Base-by-base conservation (phyloP, 495 filamentous ascomycete genomes). In the Darksidea phi region DNA sequence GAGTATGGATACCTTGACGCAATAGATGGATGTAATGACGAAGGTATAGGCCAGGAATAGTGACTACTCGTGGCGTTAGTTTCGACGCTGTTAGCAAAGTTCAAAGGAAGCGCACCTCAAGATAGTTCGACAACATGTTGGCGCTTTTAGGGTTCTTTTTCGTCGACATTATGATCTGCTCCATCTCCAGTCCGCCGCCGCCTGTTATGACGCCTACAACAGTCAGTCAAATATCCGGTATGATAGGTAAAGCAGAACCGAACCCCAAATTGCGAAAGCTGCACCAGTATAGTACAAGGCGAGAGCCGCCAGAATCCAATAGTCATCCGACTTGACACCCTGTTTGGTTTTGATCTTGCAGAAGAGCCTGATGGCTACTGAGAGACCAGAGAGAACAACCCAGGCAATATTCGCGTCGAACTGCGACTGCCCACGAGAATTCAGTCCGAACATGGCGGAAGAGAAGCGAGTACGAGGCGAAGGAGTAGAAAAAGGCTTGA, bases 1-100 rank as follows among this genome's bases (percentile, higher is more conserved):
- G 2, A 60, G 48, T 32, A 60, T 52, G 13, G 57, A 60, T 15
- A 60, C 6, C 37, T 60, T 60, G 36, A 60, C 11, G 10, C n/a
- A 10, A 26, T 42, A 60, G 0, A 46, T 28, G 18, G 57, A 18
- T 1, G 48, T 15, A 24, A 46, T n/a, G 48, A 52, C n/a, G 23
- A n/a, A 60, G 28, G 8, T 17, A 46, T 10, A 17, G 28, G 37
- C 26, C 46, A 1, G 34, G 32, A 23, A 52, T 46, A 11, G 52
- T 13, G 15, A 24, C 25, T 48, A 52, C 10, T 32, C 4, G 28
- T 10, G 10, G 10, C 3, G n/a, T 11, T 32, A 18, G 13, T 34
- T 52, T 8, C 34, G 7, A 36, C 7, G 6, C 34, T 7, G 4
- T 24, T 6, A 5, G 23, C 17, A 2, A 10, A 7, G n/a, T 36